These are phyloP conservation scores for Achlya hypogyna DNA, from an alignment of 352 stramenopile species.

Conservation along the genomic window DNA sequence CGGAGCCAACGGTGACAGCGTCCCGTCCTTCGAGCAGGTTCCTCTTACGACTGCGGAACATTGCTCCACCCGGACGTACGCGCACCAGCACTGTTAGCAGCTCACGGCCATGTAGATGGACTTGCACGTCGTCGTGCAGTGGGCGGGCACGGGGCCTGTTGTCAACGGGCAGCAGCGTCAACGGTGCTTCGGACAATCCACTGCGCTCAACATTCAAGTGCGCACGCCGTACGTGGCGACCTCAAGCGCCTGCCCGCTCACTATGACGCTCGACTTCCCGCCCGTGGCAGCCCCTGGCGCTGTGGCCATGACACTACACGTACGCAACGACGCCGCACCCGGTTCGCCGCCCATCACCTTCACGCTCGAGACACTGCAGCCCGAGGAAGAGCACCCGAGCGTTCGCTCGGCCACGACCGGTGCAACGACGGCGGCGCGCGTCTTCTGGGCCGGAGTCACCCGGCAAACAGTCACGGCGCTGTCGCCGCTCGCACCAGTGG, in stretches of 20 bases:
- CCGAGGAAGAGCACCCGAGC: conserved; percentile 44
- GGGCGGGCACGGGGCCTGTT: not conserved
- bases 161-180: conserved; percentile 5
- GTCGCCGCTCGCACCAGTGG: conserved; percentile 30
- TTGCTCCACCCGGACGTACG: conserved; percentile 30
- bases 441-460: conserved; percentile 73
- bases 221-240: conserved; percentile 32
- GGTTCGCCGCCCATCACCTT: conserved; percentile 56
- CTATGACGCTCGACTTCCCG: conserved; percentile 54
- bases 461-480: conserved; percentile 59
- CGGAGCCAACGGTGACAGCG: not conserved
- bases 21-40: conserved; percentile 14
- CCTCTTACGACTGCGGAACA: conserved; percentile 56
- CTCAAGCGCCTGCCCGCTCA: conserved; percentile 46
- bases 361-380: conserved; percentile 67
- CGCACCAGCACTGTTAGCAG: not conserved
- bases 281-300: conserved; percentile 36
- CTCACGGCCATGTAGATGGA: conserved; percentile 6
- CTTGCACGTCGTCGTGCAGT: conserved; percentile 21
- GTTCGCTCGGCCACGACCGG: conserved; percentile 16
- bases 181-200: conserved; percentile 41
- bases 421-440: conserved; percentile 37
- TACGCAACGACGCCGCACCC: conserved; percentile 53
- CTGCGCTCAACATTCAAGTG: conserved; percentile 52
- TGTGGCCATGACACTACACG: conserved; percentile 46